Base-by-base conservation (phyloP, 2,329 filamentous ascomycete species). In the Fusarium pseudonygamai region DNA sequence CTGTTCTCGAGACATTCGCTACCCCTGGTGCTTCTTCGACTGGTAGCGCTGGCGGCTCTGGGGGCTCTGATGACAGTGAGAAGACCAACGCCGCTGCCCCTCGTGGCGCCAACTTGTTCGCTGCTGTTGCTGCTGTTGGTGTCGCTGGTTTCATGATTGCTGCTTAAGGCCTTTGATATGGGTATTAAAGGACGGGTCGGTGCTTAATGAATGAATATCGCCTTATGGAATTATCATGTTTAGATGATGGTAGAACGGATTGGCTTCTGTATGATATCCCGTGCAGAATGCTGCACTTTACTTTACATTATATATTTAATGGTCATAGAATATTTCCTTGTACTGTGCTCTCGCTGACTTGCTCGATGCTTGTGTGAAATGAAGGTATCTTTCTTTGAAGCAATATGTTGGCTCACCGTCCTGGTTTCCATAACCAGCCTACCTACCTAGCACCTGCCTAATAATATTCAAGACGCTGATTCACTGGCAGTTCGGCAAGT, bases 211-310 rank as follows among this genome's bases (percentile, higher is more conserved):
- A 20, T 24, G 12, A 24, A 28, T 22, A 30, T 22, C n/a, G 37
- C 40, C 7, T 47, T 32, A 45, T 9, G 49, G 45, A 30, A 24
- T n/a, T 39, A 9, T 28, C 26, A 46, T 45, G 34, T 40, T 39
- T 53, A 28, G 18, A 63, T 22, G 34, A 46, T 45, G 26, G 47
- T 46, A 30, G n/a, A 64, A 20, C 52, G 45, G 37, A 26, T 53
- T 69, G 30, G 36, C 40, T 69, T 68, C 49, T 46, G n/a, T 24
- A 69, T 69, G 59, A 69, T 69, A 69, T 69, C 67, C 67, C 32
- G 45, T 30, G 52, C 52, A 22, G 8, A 32, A 49, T 26, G 15
- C 39, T 64, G 50, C 50, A 65, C 57, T 32, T 49, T 52, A 28
- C 49, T 28, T 55, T 46, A 26, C 12, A 63, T 22, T 49, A 64